Percentiles rank a stretch among this genome's conserved stretches.
These are phyloP conservation scores for Naganishia sp. DNA, from an alignment of 1,284 basidiomycete genomes.

Conservation along the genomic window DNA sequence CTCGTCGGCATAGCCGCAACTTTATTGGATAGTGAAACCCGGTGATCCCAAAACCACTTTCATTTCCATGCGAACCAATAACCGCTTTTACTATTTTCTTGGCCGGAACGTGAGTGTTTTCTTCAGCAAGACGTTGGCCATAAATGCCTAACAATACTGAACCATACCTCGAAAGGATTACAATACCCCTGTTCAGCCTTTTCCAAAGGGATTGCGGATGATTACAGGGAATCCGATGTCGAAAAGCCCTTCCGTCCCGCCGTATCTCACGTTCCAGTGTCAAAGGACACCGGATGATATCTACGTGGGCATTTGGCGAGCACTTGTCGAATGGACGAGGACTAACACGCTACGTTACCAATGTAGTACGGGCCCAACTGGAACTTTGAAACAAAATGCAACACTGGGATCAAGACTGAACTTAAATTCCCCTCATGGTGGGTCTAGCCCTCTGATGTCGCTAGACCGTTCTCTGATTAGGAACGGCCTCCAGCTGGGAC, in stretches of 20 bases:
- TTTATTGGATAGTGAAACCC: conserved; percentile 29
- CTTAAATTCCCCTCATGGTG: conserved; percentile 40
- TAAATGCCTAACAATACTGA: conserved; percentile 27
- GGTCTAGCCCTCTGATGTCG: background rate
- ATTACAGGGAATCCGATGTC: conserved; percentile 42
- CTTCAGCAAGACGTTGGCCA: too few relatives aligned
- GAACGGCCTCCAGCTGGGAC: conserved; percentile 38
- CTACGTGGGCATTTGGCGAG: background rate
- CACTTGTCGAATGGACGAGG: background rate
- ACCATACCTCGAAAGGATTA: conserved; percentile 27
- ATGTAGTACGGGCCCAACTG: conserved; percentile 9
- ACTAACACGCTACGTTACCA: background rate
- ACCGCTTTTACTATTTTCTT: conserved; percentile 48
- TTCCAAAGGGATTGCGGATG: conserved; percentile 49
- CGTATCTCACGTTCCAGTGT: conserved; percentile 2
- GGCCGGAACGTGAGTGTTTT: conserved; percentile 33
- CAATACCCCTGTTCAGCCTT: conserved; percentile 43
- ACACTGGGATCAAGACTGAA: conserved; percentile 42
- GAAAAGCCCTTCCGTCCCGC: conserved; percentile 31
- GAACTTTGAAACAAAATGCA: conserved; percentile 42
- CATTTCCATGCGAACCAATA: conserved; percentile 14
- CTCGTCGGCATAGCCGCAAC: background rate
- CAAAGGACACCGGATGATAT: background rate
- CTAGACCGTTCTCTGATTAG: too few relatives aligned
- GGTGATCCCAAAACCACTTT: conserved; percentile 15